Evolutionary conservation across 2,329 filamentous ascomycete species (phyloP).

Genomic region (Paraphaeosphaeria minitans): DNA sequence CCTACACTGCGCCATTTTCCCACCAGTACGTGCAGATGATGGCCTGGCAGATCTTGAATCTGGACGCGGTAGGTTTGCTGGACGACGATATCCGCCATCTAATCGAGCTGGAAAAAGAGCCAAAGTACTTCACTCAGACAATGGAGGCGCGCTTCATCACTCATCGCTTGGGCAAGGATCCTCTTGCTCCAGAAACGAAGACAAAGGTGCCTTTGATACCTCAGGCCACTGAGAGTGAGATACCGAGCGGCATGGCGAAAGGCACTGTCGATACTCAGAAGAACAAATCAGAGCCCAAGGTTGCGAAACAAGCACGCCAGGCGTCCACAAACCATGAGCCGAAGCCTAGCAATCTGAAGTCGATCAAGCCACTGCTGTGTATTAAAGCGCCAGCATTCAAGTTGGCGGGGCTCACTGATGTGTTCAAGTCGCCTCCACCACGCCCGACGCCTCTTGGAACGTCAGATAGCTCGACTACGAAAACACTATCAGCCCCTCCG

Average conservation of each 20-base stretch:
- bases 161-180: slow-evolving; percentile 3
- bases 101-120: slow-evolving; percentile 12
- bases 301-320: neutral
- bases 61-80: slow-evolving; percentile 8
- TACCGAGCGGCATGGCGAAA: neutral
- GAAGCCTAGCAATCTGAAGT: neutral
- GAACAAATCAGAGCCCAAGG: too few species aligned
- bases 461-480: neutral
- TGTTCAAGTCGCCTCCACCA: neutral
- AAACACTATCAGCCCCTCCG: neutral
- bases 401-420: neutral
- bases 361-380: neutral
- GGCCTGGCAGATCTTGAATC: slow-evolving; percentile 18
- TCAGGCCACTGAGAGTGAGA: neutral
- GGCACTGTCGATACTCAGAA: neutral
- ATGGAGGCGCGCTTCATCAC: slow-evolving; percentile 7
- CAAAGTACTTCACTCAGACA: slow-evolving; percentile 5
- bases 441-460: neutral
- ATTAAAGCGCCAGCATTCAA: neutral
- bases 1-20: slow-evolving; percentile 9
- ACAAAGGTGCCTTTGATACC: neutral
- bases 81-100: slow-evolving; percentile 2
- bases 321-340: neutral
- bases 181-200: neutral
- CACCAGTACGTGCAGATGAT: slow-evolving; percentile 17